Conservation (phyloP, 768 basidiomycete genomes). For the Suillus luteus region DNA sequence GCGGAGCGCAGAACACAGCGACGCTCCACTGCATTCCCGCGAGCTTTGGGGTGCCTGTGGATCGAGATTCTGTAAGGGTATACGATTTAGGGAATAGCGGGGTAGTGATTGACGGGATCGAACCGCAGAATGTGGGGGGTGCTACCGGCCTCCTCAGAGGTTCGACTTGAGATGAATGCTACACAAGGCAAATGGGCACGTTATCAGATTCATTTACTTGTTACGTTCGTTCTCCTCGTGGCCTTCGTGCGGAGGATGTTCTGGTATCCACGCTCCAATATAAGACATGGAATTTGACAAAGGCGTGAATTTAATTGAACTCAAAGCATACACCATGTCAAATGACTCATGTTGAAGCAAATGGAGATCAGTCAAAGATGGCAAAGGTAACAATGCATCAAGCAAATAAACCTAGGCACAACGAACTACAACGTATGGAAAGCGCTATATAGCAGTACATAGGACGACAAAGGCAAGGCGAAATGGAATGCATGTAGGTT, state of each 20-base stretch:
- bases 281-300: background rate
- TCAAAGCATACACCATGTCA: background rate
- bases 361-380: conserved; percentile 10
- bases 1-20: conserved; percentile 10
- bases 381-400: conserved; percentile 26
- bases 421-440: conserved; percentile 31
- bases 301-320: conserved; percentile 7
- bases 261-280: conserved; percentile 4
- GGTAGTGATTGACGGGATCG: conserved; percentile 10
- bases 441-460: conserved; percentile 28
- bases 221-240: conserved; percentile 5
- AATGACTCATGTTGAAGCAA: background rate
- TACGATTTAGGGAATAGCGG: conserved; percentile 10
- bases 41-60: conserved; percentile 10
- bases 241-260: conserved; percentile 5
- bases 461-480: conserved; percentile 23
- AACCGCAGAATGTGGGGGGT: conserved; percentile 5
- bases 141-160: background rate
- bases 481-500: conserved; percentile 17
- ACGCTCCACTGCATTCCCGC: conserved; percentile 7
- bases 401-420: conserved; percentile 21
- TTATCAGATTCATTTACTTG: background rate
- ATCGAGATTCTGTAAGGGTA: conserved; percentile 9
- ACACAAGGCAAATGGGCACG: background rate
- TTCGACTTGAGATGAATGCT: background rate